Evolutionary conservation across 2,329 filamentous ascomycete species (phyloP), one percentile per base, ranked within the genome.

Genomic region (Chaetomium olivaceum): DNA sequence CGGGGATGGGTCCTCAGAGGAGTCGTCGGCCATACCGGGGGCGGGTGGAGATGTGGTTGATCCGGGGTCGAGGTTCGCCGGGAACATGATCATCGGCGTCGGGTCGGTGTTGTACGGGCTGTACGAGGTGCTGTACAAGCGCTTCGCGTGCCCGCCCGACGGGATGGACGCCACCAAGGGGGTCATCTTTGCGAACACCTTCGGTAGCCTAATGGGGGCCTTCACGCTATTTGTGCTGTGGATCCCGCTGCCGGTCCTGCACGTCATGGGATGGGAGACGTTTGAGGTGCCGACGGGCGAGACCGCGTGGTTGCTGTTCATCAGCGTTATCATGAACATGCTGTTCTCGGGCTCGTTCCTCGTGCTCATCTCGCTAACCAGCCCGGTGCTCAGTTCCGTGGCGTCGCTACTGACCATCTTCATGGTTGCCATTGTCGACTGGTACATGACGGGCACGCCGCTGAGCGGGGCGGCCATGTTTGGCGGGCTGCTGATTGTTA

Each of bases 91-190:
- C 72, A 99, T 99, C 72, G 94, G 94, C 43, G 79, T 92, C 27
- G 95, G 95, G 11, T 95, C 91, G 70, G 89, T 99, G 7, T 84
- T 99, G 21, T 99, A 99, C 77, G 95, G 95, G 0, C 88, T 99
- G 57, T 99, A 99, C 78, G 95, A 99, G 78, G 95, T 99, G 6
- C 78, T 99, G 48, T 99, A 99, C 81, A 99, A 99, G 82, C 89
- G 89, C 66, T 88, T 89, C 66, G 94, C 94, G 16, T 99, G 95
- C 75, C 95, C 95, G 12, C 95, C 95, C 0, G 93, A 97, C 71
- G 93, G 93, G 58, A 91, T 89, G 62, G 89, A 87, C 52, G 87
- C 95, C 0, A 87, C 86, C n/a, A 88, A 93, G n/a, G 93, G 93
- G 72, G 95, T 96, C 83, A 89, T 98, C 67, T 98, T 99, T 72